phyloP scores from a whole-genome alignment of 2,329 filamentous ascomycete species.

The Tolypocladium album region DNA sequence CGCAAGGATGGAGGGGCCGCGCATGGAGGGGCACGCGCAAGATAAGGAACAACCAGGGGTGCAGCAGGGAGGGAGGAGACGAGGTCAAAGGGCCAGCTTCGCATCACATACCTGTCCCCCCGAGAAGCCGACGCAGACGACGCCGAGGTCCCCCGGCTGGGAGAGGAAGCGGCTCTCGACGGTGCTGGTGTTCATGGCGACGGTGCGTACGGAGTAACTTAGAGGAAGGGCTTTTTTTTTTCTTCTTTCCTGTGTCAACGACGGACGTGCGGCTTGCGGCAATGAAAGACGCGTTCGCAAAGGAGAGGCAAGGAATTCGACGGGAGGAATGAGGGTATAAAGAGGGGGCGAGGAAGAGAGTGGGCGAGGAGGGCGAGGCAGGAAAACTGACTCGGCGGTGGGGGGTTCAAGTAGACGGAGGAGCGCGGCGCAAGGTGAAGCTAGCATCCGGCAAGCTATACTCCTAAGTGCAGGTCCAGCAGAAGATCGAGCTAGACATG shows the following conservation, averaged over 20 bases:
- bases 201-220: neutral
- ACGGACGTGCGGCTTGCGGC: neutral
- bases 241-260: neutral
- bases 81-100: neutral
- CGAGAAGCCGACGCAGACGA: conserved; percentile 93
- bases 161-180: conserved; percentile 66
- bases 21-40: neutral
- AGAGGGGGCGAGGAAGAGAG: neutral
- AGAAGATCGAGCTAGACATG: conserved; percentile 1
- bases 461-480: conserved; percentile 12
- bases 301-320: neutral
- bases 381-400: neutral
- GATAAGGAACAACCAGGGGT: neutral
- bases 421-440: neutral
- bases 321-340: neutral
- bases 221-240: neutral
- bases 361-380: neutral
- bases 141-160: conserved; percentile 68
- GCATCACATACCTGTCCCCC: conserved; percentile 69
- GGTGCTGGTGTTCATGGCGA: conserved; percentile 40
- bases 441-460: conserved; percentile 6
- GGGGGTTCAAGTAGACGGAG: neutral
- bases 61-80: neutral
- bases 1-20: neutral
- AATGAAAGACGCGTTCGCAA: neutral